These are phyloP conservation scores for Geotrichum cucujoidarum DNA, from an alignment of 1,139 yeast species.

Conservation along the genomic window DNA sequence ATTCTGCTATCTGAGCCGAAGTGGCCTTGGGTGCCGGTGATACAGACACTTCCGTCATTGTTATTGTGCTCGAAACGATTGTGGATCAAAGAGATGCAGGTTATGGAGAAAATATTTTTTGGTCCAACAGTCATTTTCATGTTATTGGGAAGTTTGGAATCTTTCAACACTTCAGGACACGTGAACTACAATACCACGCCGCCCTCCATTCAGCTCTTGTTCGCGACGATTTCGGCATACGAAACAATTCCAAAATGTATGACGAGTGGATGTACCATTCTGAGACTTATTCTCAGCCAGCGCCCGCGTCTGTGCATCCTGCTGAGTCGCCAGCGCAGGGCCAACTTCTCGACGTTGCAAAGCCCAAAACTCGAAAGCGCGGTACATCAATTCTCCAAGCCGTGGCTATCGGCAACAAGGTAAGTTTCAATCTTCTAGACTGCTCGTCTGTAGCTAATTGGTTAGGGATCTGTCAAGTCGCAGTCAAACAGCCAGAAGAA, in stretches of 20 bases:
- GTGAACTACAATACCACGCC: not conserved
- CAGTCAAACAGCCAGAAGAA: slow-evolving; percentile 2
- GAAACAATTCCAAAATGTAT: slow-evolving; percentile 24
- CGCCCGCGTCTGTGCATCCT: slow-evolving; percentile 6
- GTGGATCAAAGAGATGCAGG: too few species aligned
- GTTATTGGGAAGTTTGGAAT: not conserved
- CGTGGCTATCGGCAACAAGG: slow-evolving; percentile 27
- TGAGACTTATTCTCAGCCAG: slow-evolving; percentile 21
- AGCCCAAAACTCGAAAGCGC: slow-evolving; percentile 23
- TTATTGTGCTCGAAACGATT: not conserved
- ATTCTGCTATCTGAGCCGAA: slow-evolving; percentile 23
- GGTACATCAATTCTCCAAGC: slow-evolving; percentile 30
- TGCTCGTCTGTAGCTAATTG: too few species aligned
- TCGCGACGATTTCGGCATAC: not conserved
- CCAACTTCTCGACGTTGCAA: slow-evolving; percentile 9
- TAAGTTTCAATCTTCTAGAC: not conserved
- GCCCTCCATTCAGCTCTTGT: not conserved
- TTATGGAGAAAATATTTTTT: too few species aligned
- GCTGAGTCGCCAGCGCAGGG: not conserved
- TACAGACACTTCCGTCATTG: not conserved
- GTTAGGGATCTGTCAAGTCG: slow-evolving; percentile 11
- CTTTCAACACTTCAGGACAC: slow-evolving; percentile 4
- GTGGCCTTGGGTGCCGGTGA: not conserved
- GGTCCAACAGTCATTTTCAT: not conserved
- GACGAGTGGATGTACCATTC: slow-evolving; percentile 36